Base-by-base conservation (phyloP, 2,329 filamentous ascomycete genomes). In the Cladosporium cucumerinum region DNA sequence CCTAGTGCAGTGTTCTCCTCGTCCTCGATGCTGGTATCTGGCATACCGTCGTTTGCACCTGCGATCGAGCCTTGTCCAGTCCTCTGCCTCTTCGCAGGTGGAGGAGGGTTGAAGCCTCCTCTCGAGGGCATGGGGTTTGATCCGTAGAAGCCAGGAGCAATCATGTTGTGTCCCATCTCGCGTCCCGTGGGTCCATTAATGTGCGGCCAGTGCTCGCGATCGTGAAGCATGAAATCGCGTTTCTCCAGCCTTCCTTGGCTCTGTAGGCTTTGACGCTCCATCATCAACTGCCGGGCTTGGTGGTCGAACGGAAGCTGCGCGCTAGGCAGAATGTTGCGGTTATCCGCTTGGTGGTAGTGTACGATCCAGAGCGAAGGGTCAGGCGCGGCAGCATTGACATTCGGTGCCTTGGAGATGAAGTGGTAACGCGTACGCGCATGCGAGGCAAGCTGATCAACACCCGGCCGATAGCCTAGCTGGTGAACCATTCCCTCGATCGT, bases 201-300 rank as follows among this genome's bases (percentile, higher is more conserved):
- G 26, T 88, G 88, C 3, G 95, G 94, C 93, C 94, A 98, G 79
- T 92, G 96, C 69, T 87, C 85, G 48, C 92, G 87, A 78, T 98
- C 95, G 58, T 91, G 88, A 23, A 98, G 84, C 89, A 97, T 96
- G 75, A 98, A 98, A 72, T 97, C 93, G 74, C 97, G 96, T 71
- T 92, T 89, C 65, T 89, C 86, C 52, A 97, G 88, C 72, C 93
- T 90, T 7, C 93, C 94, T 69, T 91, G 90, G 63, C 83, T 85
- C 78, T 90, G 78, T 82, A 91, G 77, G 71, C 83, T 84, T 58
- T 80, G 79, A n/a, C 87, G 82, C 71, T 87, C 85, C 65, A 84
- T 82, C 75, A 92, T 82, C 18, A 85, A 82, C 57, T 81, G 77
- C 66, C 88, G 87, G 51, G 85, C 82, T 30, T 87, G 86, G 57